A percentile compares a stretch with the other conserved stretches of the same genome.
Evolutionary conservation across 1,139 yeast genomes (phyloP).

Genomic region (Citeromyces siamensis): DNA sequence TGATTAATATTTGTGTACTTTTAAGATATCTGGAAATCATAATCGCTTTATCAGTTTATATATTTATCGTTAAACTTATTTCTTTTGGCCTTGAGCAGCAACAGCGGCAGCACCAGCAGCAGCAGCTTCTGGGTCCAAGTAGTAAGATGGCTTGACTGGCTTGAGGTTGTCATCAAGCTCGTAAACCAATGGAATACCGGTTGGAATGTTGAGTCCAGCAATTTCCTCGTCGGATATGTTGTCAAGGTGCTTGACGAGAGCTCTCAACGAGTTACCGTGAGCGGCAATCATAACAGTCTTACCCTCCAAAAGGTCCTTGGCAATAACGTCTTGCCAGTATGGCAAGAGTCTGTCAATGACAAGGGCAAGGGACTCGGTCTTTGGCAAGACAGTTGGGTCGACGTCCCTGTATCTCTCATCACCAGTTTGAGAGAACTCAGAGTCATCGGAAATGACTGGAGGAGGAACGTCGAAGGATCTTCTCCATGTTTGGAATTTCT

Average conservation of each 20-base stretch:
- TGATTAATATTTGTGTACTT: too few species aligned
- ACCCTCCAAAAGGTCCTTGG: conserved; percentile 72
- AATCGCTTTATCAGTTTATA: too few species aligned
- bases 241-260: conserved; percentile 92
- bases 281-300: conserved; percentile 93
- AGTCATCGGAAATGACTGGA: conserved; percentile 68
- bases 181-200: conserved; percentile 97
- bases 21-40: too few species aligned
- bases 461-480: conserved; percentile 97
- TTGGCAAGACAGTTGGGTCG: conserved; percentile 80
- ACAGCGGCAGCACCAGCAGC: conserved; percentile 99
- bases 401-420: conserved; percentile 78
- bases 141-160: conserved; percentile 90
- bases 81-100: conserved; percentile 85
- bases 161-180: conserved; percentile 82
- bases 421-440: conserved; percentile 74
- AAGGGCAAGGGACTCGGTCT: conserved; percentile 88
- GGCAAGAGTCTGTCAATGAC: conserved; percentile 97
- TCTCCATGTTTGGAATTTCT: conserved; percentile 95
- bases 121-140: conserved; percentile 99
- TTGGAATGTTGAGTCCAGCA: conserved; percentile 93
- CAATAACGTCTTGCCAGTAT: conserved; percentile 93
- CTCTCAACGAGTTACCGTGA: conserved; percentile 98
- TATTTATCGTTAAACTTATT: too few species aligned
- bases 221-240: conserved; percentile 86